phyloP scores from a whole-genome alignment of 805 yeast genomes.

The Zygosaccharomyces gambellarensis region DNA sequence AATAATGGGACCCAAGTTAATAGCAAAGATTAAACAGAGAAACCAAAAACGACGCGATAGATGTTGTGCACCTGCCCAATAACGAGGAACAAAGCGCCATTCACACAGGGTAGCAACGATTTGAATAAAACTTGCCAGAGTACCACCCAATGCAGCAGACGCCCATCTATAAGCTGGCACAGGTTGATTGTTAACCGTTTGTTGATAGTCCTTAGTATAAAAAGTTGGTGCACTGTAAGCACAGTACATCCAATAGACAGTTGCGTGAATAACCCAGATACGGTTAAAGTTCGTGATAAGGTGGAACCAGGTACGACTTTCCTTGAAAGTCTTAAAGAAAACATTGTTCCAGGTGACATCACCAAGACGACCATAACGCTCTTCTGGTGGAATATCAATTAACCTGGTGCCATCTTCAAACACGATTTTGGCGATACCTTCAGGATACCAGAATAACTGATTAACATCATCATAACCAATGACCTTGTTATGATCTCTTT shows the following conservation, averaged over 20 bases:
- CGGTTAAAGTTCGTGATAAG: constrained; percentile 92
- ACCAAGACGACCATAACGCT: constrained; percentile 84
- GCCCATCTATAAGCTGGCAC: constrained; percentile 90
- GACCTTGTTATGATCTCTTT: constrained; percentile 73
- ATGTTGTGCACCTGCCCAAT: constrained; percentile 99
- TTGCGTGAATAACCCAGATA: constrained; percentile 92
- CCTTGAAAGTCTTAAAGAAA: constrained; percentile 93
- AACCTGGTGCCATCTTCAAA: constrained; percentile 90
- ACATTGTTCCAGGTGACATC: constrained; percentile 90
- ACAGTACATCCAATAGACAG: constrained; percentile 90
- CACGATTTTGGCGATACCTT: constrained; percentile 90
- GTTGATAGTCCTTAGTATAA: constrained; percentile 82
- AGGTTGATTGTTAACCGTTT: constrained; percentile 81
- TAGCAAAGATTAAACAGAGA: constrained; percentile 55
- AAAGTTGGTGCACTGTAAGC: constrained; percentile 89
- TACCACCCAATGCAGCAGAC: constrained; percentile 86
- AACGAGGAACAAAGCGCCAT: constrained; percentile 95
- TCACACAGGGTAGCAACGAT: constrained; percentile 83
- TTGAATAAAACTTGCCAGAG: constrained; percentile 76
- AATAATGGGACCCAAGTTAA: constrained; percentile 81
- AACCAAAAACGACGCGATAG: constrained; percentile 82
- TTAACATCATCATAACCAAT: constrained; percentile 97
- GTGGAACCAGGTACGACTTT: constrained; percentile 97
- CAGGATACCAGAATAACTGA: constrained; percentile 99
- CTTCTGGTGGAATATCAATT: constrained; percentile 83